Conservation (phyloP, 2,329 filamentous ascomycete genomes). For the Plenodomus lindquistii region DNA sequence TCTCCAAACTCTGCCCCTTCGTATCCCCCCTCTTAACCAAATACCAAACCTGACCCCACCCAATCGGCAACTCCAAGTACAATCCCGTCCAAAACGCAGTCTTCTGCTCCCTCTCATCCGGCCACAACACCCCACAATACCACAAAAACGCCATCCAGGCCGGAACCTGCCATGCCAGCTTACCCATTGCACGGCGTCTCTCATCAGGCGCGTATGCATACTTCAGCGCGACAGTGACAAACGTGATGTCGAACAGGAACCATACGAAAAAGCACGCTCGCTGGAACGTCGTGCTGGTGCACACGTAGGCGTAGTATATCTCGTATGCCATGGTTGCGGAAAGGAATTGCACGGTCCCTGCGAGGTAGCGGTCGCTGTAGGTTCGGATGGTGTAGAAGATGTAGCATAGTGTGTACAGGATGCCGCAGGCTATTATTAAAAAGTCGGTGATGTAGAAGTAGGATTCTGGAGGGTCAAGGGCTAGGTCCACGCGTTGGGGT, state of each 20-base stretch:
- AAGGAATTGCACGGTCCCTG: constrained; percentile 39
- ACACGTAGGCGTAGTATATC: constrained; percentile 46
- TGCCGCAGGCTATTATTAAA: constrained; percentile 46
- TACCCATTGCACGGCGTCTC: constrained; percentile 23
- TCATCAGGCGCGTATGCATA: constrained; percentile 31
- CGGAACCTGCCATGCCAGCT: constrained; percentile 31
- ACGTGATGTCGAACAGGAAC: constrained; percentile 44
- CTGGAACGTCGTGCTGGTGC: constrained; percentile 42
- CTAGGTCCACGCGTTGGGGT: constrained; percentile 55
- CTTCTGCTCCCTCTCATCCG: constrained; percentile 46
- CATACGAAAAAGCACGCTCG: constrained; percentile 42
- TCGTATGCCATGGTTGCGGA: constrained; percentile 45
- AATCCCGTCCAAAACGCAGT: constrained; percentile 48
- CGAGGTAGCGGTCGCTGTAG: constrained; percentile 39
- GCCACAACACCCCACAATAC: constrained; percentile 31
- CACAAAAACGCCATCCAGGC: constrained; percentile 37
- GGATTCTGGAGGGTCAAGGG: constrained; percentile 43
- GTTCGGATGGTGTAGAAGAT: constrained; percentile 46
- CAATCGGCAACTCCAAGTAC: constrained; percentile 45
- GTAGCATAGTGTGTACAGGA: constrained; percentile 48
- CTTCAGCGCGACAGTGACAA: constrained; percentile 38
- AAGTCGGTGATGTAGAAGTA: constrained; percentile 49
- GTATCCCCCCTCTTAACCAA: constrained; percentile 35
- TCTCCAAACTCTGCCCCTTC: constrained; percentile 46
- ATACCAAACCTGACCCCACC: constrained; percentile 42